Evolutionary conservation across 441 rosid genomes (phyloP).

Genomic region (Gossypium gossypioides): DNA sequence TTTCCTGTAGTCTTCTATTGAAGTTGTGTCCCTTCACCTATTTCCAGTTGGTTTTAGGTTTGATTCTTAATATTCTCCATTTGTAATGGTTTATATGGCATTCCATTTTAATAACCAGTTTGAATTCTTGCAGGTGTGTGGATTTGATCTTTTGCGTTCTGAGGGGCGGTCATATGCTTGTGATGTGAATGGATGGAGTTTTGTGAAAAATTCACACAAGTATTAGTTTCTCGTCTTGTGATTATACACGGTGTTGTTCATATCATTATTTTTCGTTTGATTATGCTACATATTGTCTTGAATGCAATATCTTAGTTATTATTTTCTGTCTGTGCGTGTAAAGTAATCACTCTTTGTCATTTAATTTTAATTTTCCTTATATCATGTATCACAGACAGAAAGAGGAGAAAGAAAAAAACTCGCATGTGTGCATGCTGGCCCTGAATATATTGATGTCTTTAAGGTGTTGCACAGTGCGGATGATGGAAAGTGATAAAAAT

Average conservation of each 20-base stretch:
- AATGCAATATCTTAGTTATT: not conserved
- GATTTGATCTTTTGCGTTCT: conserved; percentile 94
- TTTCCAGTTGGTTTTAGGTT: not conserved
- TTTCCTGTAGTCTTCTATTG: not conserved
- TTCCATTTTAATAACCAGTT: not conserved
- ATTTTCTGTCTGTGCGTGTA: not conserved
- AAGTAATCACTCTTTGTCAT: not conserved
- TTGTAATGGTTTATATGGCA: not conserved
- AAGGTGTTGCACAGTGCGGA: not conserved
- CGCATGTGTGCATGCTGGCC: not conserved
- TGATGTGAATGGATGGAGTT: conserved; percentile 99
- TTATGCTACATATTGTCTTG: not conserved
- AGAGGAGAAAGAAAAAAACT: not conserved
- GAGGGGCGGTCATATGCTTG: conserved; percentile 98
- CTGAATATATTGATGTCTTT: not conserved
- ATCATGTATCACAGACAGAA: not conserved
- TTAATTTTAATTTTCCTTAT: not conserved
- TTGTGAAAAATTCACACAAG: conserved; percentile 99
- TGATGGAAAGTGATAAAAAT: not conserved
- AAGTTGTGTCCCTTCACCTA: not conserved
- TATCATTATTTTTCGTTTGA: not conserved
- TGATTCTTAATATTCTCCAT: not conserved
- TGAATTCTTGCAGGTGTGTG: conserved; percentile 73
- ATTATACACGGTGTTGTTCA: not conserved
- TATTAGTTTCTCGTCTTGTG: conserved; percentile 20